Base-by-base conservation (phyloP, 805 yeast species). In the Myxozyma monticola region DNA sequence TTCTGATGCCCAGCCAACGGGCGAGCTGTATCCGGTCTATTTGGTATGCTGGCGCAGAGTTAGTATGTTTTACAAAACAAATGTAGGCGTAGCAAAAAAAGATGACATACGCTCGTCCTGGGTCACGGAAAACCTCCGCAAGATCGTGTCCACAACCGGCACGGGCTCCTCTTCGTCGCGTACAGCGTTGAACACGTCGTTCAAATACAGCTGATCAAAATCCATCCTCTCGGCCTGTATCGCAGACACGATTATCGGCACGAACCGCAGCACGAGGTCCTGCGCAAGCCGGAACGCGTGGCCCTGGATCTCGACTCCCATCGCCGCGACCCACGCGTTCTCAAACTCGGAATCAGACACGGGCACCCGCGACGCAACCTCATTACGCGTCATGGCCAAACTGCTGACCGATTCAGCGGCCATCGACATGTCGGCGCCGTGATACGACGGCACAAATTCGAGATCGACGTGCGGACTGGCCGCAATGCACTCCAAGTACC, bases 1-100 rank as follows among this genome's bases (percentile, higher is more conserved):
- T 69, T 44, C 75, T 71, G 1, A 77, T 62, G 0, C 95, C 95
- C 59, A 79, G 80, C 85, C 88, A 86, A 41, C 62, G 63, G 1
- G 83, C 74, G 2, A 84, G 73, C 31, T 63, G 63, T 2, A 55
- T 59, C 42, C 69, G 68, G 52, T 83, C 74, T 9, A 86, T 57
- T 18, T 58, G 54, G 59, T 70, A 75, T 4, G 62, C 62, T 40
- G 52, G 60, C 10, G 25, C 18, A 18, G 10, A 36, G 15, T 18
- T 21, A n/a, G n/a, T 24, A 12, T 42, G 21, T n/a, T 28, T 8
- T 7, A 18, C n/a, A 31, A 18, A 20, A 7, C 28, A 35, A 15
- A 12, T 24, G 28, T 10, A 22, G 18, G 14, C n/a, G n/a, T n/a
- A n/a, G n/a, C n/a, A n/a, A n/a, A n/a, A n/a, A 20, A 29, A 34